Percentiles rank a stretch among this genome's conserved stretches.
Conservation (phyloP, 2,329 filamentous ascomycete species). For the Cordyceps pruinosa region DNA sequence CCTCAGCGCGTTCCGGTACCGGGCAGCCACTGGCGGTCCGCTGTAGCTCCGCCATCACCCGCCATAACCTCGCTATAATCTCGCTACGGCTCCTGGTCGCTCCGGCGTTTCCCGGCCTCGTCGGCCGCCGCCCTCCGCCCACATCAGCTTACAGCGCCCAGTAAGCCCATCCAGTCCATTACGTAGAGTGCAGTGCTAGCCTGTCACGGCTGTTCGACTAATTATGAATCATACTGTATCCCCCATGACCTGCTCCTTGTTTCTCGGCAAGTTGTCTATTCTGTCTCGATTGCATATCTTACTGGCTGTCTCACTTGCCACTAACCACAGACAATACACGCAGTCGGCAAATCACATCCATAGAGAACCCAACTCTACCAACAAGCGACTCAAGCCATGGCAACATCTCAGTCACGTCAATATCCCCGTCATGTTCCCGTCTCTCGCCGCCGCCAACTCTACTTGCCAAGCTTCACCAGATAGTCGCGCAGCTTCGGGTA, state of each 20-base stretch:
- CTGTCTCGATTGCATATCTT: neutral
- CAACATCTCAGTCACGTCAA: neutral
- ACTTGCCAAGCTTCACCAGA: neutral
- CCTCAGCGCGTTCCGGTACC: conserved; percentile 6
- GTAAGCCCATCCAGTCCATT: conserved; percentile 1
- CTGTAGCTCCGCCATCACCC: neutral
- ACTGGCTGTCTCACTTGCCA: neutral
- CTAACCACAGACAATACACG: too few species aligned
- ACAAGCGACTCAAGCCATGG: neutral
- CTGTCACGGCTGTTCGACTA: neutral
- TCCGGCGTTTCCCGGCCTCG: conserved; percentile 13
- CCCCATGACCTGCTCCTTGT: neutral
- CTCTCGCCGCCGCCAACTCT: neutral
- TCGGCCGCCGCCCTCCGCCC: conserved; percentile 7
- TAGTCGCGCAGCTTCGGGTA: neutral
- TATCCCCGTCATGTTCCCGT: too few species aligned
- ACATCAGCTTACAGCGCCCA: conserved; percentile 9
- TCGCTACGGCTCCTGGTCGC: neutral
- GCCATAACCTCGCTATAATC: neutral
- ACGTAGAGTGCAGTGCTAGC: conserved; percentile 4
- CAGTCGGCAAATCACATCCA: too few species aligned
- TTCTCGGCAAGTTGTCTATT: neutral
- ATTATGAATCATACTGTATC: conserved; percentile 13
- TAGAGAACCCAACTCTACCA: too few species aligned
- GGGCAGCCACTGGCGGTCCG: neutral